Evolutionary conservation across 2,329 filamentous ascomycete species (phyloP).

Genomic region (Fusarium burgessii): DNA sequence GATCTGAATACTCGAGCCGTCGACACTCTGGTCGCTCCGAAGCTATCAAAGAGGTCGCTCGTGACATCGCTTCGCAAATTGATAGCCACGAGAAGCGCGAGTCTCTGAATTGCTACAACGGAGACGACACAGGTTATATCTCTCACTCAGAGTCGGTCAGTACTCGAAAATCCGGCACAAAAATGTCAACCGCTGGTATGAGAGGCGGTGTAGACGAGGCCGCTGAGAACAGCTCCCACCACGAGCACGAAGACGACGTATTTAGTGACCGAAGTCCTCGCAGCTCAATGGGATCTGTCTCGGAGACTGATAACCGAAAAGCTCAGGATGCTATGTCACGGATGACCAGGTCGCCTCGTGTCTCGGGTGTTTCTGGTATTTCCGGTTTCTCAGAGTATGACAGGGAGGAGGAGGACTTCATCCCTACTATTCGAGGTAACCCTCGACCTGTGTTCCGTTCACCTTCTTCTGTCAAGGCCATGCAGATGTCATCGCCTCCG

Average conservation of each 20-base stretch:
- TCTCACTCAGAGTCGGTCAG: conserved; percentile 45
- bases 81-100: conserved; percentile 51
- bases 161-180: conserved; percentile 41
- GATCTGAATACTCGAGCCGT: conserved; percentile 45
- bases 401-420: conserved; percentile 59
- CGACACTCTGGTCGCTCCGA: conserved; percentile 61
- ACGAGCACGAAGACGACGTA: conserved; percentile 67
- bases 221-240: conserved; percentile 62
- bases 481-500: conserved; percentile 78
- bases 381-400: conserved; percentile 65
- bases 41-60: conserved; percentile 65
- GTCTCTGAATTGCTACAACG: conserved; percentile 42
- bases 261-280: conserved; percentile 70
- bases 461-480: conserved; percentile 74
- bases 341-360: conserved; percentile 53
- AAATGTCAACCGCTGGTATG: conserved; percentile 38
- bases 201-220: conserved; percentile 45
- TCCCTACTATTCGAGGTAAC: conserved; percentile 68
- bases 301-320: conserved; percentile 51
- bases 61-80: conserved; percentile 62
- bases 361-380: conserved; percentile 66
- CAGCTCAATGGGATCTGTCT: conserved; percentile 67
- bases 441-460: conserved; percentile 75
- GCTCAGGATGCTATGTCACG: conserved; percentile 51
- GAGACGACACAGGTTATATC: conserved; percentile 41